phyloP scores from a whole-genome alignment of 805 yeast species.

The Kregervanrija pseudodelftensis region DNA sequence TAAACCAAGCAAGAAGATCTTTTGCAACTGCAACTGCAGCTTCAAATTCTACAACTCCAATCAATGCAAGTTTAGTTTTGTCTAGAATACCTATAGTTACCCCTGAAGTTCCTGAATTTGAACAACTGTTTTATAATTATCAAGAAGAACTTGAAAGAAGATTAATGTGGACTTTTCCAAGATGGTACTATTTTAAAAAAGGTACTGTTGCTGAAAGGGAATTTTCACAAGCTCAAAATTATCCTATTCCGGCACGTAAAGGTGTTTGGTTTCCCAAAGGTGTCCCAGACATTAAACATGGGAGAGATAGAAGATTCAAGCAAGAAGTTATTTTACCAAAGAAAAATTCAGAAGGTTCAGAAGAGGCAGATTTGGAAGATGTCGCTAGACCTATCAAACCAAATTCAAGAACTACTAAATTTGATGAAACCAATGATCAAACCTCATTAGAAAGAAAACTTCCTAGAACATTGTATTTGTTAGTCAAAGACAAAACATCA shows the following conservation, averaged over 20 bases:
- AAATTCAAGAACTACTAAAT: conserved; percentile 67
- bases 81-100: conserved; percentile 83
- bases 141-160: conserved; percentile 83
- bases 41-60: conserved; percentile 1
- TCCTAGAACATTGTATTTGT: conserved; percentile 70
- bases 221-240: conserved; percentile 65
- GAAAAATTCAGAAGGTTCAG: conserved; percentile 30
- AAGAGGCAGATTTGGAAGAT: conserved; percentile 36
- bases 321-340: conserved; percentile 75
- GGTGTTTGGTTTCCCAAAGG: conserved; percentile 79
- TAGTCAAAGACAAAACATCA: conserved; percentile 38
- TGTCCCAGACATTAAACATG: conserved; percentile 76
- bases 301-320: conserved; percentile 80
- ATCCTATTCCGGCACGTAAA: conserved; percentile 66
- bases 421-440: conserved; percentile 58
- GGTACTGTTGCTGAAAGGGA: conserved; percentile 86
- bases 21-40: conserved; percentile 7
- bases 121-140: conserved; percentile 67
- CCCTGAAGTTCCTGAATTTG: conserved; percentile 66
- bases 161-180: conserved; percentile 96
- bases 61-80: conserved; percentile 49
- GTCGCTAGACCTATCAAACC: conserved; percentile 63
- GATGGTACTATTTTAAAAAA: conserved; percentile 81
- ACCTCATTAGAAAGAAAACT: conserved; percentile 72
- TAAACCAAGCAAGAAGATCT: conserved; percentile 8